Conservation (phyloP, 2,329 filamentous ascomycete genomes). For the Penicillium concentricum region DNA sequence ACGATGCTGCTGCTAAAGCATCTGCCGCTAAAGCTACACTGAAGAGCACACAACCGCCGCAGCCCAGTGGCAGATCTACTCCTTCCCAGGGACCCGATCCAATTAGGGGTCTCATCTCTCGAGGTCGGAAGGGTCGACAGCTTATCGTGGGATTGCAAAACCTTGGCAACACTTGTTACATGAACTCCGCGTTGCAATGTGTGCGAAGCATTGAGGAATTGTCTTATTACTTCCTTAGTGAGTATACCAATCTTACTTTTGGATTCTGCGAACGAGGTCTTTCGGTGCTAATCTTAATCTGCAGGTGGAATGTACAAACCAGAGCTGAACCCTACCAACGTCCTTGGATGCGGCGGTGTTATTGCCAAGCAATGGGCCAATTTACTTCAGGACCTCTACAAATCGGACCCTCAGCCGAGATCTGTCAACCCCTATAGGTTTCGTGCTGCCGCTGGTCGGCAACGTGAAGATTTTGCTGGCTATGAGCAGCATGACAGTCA, state of each 20-base stretch:
- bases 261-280: not conserved
- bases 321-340: conserved; percentile 83
- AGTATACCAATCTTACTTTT: conserved; percentile 4
- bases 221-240: conserved; percentile 79
- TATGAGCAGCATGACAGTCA: conserved; percentile 97
- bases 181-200: conserved; percentile 97
- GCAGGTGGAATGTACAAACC: conserved; percentile 64
- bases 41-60: conserved; percentile 28
- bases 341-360: conserved; percentile 78
- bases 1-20: conserved; percentile 23
- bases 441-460: conserved; percentile 76
- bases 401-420: conserved; percentile 57
- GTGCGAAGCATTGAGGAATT: conserved; percentile 90
- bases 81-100: conserved; percentile 65
- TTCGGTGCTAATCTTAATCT: conserved; percentile 12
- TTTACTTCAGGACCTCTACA: conserved; percentile 76
- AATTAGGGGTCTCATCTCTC: conserved; percentile 21
- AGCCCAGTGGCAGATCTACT: conserved; percentile 62
- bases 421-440: conserved; percentile 77
- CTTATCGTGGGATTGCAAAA: conserved; percentile 80
- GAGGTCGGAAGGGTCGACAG: conserved; percentile 67
- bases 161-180: conserved; percentile 96
- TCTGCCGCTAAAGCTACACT: conserved; percentile 33
- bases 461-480: conserved; percentile 82
- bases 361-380: conserved; percentile 82